Percentiles rank a stretch among this genome's conserved stretches.
These are phyloP conservation scores for Ophiostoma fasciatum DNA, from an alignment of 2,329 filamentous ascomycete species.

Conservation along the genomic window DNA sequence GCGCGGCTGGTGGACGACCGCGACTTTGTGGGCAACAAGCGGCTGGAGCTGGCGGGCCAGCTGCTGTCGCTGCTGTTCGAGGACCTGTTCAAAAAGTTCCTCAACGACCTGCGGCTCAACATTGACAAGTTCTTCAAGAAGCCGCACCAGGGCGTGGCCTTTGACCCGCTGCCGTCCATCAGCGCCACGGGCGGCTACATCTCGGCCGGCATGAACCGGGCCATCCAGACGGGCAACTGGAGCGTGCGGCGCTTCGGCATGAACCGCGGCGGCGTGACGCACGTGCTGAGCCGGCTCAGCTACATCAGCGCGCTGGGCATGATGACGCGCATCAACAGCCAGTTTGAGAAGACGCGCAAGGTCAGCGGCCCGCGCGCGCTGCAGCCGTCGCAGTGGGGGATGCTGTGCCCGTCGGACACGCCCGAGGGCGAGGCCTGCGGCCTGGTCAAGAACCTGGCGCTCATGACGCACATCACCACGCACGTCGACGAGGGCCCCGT, in stretches of 20 bases:
- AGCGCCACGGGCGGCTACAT: conserved; percentile 76
- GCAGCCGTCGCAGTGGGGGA: conserved; percentile 94
- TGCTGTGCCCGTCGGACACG: conserved; percentile 94
- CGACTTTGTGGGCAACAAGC: conserved; percentile 97
- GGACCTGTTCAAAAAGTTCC: conserved; percentile 94
- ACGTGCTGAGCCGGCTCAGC: conserved; percentile 86
- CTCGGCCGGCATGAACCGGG: conserved; percentile 83
- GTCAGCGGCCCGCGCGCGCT: conserved; percentile 90
- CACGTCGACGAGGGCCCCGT: conserved; percentile 89
- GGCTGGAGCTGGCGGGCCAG: conserved; percentile 86
- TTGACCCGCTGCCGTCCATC: conserved; percentile 77
- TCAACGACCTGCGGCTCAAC: conserved; percentile 73
- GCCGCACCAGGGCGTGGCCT: conserved; percentile 72
- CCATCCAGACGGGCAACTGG: conserved; percentile 97
- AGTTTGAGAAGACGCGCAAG: conserved; percentile 97
- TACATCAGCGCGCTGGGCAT: conserved; percentile 96
- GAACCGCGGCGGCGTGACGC: conserved; percentile 92
- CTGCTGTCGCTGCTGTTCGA: conserved; percentile 89
- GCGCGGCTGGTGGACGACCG: conserved; percentile 83
- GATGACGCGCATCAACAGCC: conserved; percentile 98
- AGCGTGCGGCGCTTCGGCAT: conserved; percentile 96
- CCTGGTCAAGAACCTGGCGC: conserved; percentile 89
- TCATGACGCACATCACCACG: conserved; percentile 99
- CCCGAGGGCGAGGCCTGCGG: conserved; percentile 98
- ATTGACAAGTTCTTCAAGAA: conserved; percentile 96